A percentile compares a stretch with the other conserved stretches of the same genome.
Evolutionary conservation across 2,329 filamentous ascomycete species (phyloP).

Genomic region (Ilyonectria destructans): DNA sequence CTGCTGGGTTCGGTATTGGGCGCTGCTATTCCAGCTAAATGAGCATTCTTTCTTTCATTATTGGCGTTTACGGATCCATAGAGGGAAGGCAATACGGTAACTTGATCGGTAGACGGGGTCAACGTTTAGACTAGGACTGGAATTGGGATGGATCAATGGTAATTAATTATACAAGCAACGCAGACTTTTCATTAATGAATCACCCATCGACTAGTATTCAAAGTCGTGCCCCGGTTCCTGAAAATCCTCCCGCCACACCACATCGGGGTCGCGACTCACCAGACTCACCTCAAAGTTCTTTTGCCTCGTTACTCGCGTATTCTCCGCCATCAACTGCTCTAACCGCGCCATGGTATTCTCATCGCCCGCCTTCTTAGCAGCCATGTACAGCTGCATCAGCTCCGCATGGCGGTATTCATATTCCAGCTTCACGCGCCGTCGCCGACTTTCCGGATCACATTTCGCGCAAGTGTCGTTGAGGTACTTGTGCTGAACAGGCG

Average conservation of each 20-base stretch:
- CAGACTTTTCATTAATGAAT: background rate
- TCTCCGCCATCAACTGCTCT: conserved; percentile 44
- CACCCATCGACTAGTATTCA: background rate
- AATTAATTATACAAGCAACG: background rate
- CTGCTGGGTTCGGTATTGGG: background rate
- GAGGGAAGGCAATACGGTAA: conserved; percentile 28
- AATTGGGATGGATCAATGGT: background rate
- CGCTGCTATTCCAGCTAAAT: background rate
- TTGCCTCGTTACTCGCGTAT: conserved; percentile 37
- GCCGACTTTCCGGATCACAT: conserved; percentile 54
- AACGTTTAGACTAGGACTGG: background rate
- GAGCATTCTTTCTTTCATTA: conserved; percentile 19
- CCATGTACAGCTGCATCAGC: conserved; percentile 48
- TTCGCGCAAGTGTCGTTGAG: conserved; percentile 57
- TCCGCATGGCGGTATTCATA: conserved; percentile 49
- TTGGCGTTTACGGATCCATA: conserved; percentile 43
- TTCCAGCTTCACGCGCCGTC: conserved; percentile 45
- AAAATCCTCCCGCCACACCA: conserved; percentile 43
- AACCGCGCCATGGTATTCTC: conserved; percentile 43
- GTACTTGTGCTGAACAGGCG: conserved; percentile 37
- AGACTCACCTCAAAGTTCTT: conserved; percentile 46
- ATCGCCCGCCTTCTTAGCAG: conserved; percentile 46
- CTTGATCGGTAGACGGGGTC: conserved; percentile 25
- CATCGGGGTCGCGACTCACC: conserved; percentile 40
- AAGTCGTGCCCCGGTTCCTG: background rate